These are phyloP conservation scores for Acanthamoeba rhysodes DNA, from an alignment of 208 protist genomes.

Conservation along the genomic window DNA sequence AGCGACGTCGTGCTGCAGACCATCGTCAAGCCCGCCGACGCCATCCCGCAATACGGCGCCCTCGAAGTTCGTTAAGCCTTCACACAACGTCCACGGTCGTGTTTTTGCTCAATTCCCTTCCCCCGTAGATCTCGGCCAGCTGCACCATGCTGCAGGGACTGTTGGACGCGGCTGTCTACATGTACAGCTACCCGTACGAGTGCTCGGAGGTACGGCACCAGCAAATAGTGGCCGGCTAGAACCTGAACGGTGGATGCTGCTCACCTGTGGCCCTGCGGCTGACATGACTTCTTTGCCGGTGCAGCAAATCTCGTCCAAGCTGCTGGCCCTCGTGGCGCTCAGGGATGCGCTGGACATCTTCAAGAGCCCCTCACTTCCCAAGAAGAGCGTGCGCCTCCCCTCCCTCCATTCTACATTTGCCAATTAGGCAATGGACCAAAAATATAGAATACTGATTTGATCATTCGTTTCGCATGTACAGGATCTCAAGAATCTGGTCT, in stretches of 20 bases:
- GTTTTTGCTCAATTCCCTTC: not conserved
- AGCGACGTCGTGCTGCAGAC: constrained; percentile 38
- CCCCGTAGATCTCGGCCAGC: constrained; percentile 53
- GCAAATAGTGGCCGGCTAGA: not conserved
- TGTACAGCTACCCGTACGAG: constrained; percentile 75
- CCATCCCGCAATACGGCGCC: constrained; percentile 58
- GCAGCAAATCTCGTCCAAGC: constrained; percentile 68
- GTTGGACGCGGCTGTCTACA: constrained; percentile 43
- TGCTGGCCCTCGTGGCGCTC: constrained; percentile 52
- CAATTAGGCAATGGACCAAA: not conserved
- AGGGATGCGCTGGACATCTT: constrained; percentile 61
- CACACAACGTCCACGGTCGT: not conserved
- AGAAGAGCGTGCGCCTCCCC: constrained; percentile 31
- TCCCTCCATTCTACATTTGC: too few species aligned
- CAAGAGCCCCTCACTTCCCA: not conserved
- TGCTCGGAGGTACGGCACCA: constrained; percentile 34
- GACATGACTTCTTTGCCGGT: not conserved
- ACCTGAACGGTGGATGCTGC: not conserved
- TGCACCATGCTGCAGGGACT: constrained; percentile 68
- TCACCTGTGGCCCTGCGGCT: not conserved
- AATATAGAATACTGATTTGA: not conserved
- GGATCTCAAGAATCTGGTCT: constrained; percentile 60
- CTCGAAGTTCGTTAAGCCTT: constrained; percentile 19
- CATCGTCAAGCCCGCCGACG: constrained; percentile 64
- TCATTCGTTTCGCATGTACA: not conserved